Percentiles rank a stretch among this genome's conserved stretches.
These are phyloP conservation scores for Mucor indicus DNA, from an alignment of 371 early-diverging fungal genomes.

Conservation along the genomic window DNA sequence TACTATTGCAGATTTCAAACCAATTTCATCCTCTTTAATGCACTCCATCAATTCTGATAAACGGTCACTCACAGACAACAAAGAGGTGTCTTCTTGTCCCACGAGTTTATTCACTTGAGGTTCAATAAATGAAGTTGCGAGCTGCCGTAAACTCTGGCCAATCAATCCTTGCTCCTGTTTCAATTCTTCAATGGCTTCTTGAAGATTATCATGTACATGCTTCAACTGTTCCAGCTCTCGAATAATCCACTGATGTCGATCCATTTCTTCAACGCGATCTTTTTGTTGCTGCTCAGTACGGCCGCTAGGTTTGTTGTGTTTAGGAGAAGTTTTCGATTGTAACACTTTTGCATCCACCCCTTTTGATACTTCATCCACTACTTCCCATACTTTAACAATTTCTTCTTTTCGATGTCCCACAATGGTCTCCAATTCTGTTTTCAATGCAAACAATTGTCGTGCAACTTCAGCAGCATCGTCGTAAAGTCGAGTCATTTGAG, in stretches of 20 bases:
- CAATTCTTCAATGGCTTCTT: slow-evolving; percentile 36
- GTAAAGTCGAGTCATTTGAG: slow-evolving; percentile 45
- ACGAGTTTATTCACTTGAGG: slow-evolving; percentile 41
- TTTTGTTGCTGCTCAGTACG: no score
- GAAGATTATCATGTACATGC: slow-evolving; percentile 41
- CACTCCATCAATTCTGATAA: slow-evolving; percentile 36
- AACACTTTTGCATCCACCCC: slow-evolving; percentile 25
- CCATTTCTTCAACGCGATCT: slow-evolving; percentile 38
- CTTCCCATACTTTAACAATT: slow-evolving; percentile 61
- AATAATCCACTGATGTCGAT: slow-evolving; percentile 53
- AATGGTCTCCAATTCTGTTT: slow-evolving; percentile 54
- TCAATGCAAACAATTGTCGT: slow-evolving; percentile 48
- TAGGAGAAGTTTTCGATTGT: slow-evolving; percentile 5
- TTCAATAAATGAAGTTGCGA: slow-evolving; percentile 27
- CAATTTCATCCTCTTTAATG: slow-evolving; percentile 29
- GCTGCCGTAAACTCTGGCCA: slow-evolving; percentile 26
- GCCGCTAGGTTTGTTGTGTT: no score
- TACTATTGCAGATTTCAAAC: slow-evolving; percentile 4
- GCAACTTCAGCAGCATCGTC: slow-evolving; percentile 60
- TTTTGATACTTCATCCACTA: slow-evolving; percentile 53
- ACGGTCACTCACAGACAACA: slow-evolving; percentile 34
- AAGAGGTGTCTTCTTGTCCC: slow-evolving; percentile 30
- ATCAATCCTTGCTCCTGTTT: slow-evolving; percentile 41
- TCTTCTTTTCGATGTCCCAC: slow-evolving; percentile 57
- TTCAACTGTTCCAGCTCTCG: slow-evolving; percentile 56